Percentiles rank a stretch among this genome's conserved stretches.
Conservation (phyloP, 2,329 filamentous ascomycete genomes). For the Salinomyces thailandicus region DNA sequence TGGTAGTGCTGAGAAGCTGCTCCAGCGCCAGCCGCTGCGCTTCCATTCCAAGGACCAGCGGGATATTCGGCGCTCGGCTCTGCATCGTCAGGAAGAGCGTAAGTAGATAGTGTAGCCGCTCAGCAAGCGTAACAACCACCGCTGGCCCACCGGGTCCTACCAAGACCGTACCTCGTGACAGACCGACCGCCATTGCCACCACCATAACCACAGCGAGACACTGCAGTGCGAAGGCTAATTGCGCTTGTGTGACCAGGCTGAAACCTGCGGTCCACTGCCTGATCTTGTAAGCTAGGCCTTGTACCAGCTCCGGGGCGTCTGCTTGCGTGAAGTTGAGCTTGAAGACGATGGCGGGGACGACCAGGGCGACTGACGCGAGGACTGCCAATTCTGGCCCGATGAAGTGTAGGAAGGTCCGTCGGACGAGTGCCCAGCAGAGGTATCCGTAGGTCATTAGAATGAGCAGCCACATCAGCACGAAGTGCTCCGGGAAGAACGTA, state of each 20-base stretch:
- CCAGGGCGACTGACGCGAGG: conserved; percentile 32
- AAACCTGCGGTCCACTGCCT: conserved; percentile 17
- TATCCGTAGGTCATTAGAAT: conserved; percentile 59
- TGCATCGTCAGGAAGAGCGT: conserved; percentile 78
- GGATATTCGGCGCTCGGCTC: conserved; percentile 73
- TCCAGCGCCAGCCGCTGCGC: conserved; percentile 35
- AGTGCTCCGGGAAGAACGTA: conserved; percentile 53
- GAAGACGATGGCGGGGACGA: conserved; percentile 60
- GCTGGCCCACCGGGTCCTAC: conserved; percentile 2
- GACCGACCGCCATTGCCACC: conserved; percentile 12
- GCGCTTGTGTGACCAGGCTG: conserved; percentile 27
- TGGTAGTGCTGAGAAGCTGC: conserved; percentile 7
- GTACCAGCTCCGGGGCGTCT: conserved; percentile 66
- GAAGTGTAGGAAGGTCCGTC: conserved; percentile 19
- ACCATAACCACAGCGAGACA: conserved; percentile 23
- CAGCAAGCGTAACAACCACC: conserved; percentile 17
- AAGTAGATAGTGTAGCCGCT: conserved; percentile 52
- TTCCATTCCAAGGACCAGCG: conserved; percentile 68
- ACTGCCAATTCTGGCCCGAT: conserved; percentile 20
- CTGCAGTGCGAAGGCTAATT: conserved; percentile 29
- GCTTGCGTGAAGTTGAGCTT: conserved; percentile 81
- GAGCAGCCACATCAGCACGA: conserved; percentile 61
- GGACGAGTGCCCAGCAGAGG: conserved; percentile 38
- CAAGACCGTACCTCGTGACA: conserved; percentile 8
- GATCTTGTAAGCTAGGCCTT: conserved; percentile 34